Evolutionary conservation across 2,329 filamentous ascomycete genomes (phyloP), one percentile per base, ranked within the genome.

Genomic region (Niveomyces coronatus): DNA sequence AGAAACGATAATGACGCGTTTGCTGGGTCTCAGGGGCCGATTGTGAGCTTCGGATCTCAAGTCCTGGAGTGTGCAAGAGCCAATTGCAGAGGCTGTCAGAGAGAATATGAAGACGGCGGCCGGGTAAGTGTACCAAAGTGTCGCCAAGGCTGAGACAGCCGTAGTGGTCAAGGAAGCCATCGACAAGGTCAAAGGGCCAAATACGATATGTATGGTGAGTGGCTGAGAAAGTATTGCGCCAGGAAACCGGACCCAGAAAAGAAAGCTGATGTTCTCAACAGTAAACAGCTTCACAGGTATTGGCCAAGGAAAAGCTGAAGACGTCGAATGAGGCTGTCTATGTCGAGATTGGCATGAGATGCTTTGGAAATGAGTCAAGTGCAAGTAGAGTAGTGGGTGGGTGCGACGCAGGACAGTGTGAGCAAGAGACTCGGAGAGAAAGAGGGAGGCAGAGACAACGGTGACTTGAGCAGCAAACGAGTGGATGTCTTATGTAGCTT

Each of bases 71-170:
- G 65, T 71, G 52, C 68, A 75, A 26, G 71, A 58, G 4, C 70
- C 69, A 36, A 74, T 47, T 20, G 64, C 55, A 17, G 65, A 67
- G 8, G 75, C 61, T 37, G 65, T 44, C 35, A 71, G 53, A 53
- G 77, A 82, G 56, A 73, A 81, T 39, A 63, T 33, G 47, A 79
- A 77, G 42, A 77, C 56, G 15, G 64, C 42, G 9, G 69, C 62
- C 9, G 79, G 76, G 46, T 74, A 78, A 8, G 65, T 56, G 53
- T 81, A 81, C 56, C 74, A 72, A 31, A 80, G 58, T 45, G 59
- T 57, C 31, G 58, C 54, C 39, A 69, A 54, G 44, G 61, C 55
- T 41, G 48, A 26, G 26, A 33, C 20, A 28, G 30, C 42, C 14
- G 55, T 49, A 23, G 54, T 37, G 9, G 43, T 17, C 46, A 47